Conservation (phyloP, 768 basidiomycete genomes). For the Aureoboletus auriporus region DNA sequence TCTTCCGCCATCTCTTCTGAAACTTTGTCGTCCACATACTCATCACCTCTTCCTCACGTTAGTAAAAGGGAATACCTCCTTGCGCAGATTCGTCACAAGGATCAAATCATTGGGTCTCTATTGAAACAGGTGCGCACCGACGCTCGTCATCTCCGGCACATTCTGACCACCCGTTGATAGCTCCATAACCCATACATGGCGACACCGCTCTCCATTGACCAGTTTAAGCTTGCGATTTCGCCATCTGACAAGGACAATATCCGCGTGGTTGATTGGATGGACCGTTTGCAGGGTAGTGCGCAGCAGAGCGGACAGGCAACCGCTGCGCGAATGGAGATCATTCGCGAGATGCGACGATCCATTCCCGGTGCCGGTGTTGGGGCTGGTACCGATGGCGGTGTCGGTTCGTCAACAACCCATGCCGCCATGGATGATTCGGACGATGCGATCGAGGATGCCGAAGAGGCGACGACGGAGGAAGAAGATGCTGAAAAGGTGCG, state of each 20-base stretch:
- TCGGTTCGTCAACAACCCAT: background rate
- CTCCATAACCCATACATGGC: constrained; percentile 79
- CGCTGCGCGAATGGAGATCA: constrained; percentile 23
- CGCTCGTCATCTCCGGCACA: background rate
- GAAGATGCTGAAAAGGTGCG: constrained; percentile 45
- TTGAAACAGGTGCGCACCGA: constrained; percentile 63
- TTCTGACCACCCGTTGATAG: constrained; percentile 3
- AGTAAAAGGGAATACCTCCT: constrained; percentile 87
- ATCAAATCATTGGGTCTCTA: constrained; percentile 79
- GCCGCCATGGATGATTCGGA: constrained; percentile 35
- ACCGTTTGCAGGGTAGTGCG: constrained; percentile 60
- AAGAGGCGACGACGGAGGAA: constrained; percentile 30
- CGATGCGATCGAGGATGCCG: constrained; percentile 29
- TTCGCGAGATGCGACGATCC: constrained; percentile 32
- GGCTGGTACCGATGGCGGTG: background rate
- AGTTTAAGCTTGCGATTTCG: constrained; percentile 74
- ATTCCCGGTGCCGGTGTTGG: background rate
- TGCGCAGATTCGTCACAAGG: constrained; percentile 84
- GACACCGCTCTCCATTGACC: constrained; percentile 74
- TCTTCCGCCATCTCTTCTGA: constrained; percentile 32
- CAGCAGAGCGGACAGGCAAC: constrained; percentile 43
- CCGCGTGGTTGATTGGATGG: constrained; percentile 72
- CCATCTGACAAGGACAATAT: constrained; percentile 68
- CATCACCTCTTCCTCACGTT: constrained; percentile 26
- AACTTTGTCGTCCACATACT: constrained; percentile 34